A percentile compares a stretch with the other conserved stretches of the same genome.
Conservation (phyloP, 73 alveolate genomes). For the Stentor roeselii region DNA sequence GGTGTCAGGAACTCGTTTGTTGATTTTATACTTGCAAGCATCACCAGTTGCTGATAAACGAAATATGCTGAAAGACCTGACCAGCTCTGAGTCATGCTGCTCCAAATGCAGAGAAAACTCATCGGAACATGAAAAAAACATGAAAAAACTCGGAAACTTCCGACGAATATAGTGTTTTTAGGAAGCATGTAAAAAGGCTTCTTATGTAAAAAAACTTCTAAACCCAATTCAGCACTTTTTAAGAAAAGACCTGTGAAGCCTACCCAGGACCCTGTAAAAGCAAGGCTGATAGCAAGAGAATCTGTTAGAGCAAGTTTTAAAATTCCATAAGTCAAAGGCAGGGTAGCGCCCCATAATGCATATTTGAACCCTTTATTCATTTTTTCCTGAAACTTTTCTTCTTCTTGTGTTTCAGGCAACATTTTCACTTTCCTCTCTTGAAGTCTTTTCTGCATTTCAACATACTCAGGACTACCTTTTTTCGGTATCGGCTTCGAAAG, state of each 20-base stretch:
- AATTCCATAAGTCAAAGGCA: neutral
- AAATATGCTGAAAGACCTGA: neutral
- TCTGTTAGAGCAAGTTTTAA: neutral
- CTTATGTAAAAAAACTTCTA: neutral
- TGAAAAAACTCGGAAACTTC: neutral
- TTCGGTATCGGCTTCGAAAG: neutral
- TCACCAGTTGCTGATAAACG: neutral
- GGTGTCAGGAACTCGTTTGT: neutral
- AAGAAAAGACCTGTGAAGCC: neutral
- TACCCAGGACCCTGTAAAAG: neutral
- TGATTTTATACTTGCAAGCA: neutral
- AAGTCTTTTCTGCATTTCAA: neutral
- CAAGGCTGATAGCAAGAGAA: neutral
- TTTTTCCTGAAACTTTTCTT: neutral
- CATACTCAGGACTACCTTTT: neutral
- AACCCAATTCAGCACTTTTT: neutral
- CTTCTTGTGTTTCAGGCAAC: neutral
- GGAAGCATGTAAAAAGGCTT: neutral
- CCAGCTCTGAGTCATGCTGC: neutral
- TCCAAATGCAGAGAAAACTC: neutral
- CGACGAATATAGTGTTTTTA: neutral
- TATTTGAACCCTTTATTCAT: too few species aligned
- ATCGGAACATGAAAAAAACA: neutral
- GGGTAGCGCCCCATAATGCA: neutral
- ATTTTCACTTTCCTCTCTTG: neutral